A percentile compares a stretch with the other conserved stretches of the same genome.
Evolutionary conservation across 208 protist genomes (phyloP).

Genomic region (Histomonas meleagridis): DNA sequence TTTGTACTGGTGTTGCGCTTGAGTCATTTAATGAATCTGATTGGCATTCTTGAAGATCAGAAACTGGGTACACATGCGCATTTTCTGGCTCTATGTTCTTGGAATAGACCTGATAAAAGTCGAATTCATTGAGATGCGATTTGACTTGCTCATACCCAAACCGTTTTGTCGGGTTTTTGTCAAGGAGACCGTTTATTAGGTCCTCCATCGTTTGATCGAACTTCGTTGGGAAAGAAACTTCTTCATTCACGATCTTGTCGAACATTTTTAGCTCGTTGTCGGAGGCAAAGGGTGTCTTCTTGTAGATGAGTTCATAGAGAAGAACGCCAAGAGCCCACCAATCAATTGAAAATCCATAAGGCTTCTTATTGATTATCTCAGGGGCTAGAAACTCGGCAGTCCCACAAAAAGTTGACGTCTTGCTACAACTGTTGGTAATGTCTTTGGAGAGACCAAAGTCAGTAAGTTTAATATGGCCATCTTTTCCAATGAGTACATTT

Average conservation of each 20-base stretch:
- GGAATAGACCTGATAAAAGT: too few relatives aligned
- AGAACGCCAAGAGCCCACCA: conserved; percentile 4
- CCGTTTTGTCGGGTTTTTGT: background rate
- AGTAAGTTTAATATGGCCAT: conserved; percentile 12
- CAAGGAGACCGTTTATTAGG: background rate
- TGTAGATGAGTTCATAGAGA: background rate
- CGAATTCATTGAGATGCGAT: too few relatives aligned
- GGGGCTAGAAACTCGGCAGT: conserved; percentile 9
- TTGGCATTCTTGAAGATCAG: too few relatives aligned
- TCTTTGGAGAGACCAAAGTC: conserved; percentile 13
- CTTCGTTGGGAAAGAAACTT: background rate
- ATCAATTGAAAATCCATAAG: background rate
- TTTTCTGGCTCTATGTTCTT: too few relatives aligned
- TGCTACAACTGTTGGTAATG: background rate
- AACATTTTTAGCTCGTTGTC: background rate
- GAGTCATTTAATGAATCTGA: too few relatives aligned
- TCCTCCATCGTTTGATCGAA: background rate
- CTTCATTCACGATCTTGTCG: background rate
- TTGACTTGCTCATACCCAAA: background rate
- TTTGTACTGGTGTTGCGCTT: too few relatives aligned
- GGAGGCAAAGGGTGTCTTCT: background rate
- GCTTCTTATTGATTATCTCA: background rate
- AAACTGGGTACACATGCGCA: too few relatives aligned
- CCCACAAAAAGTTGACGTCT: background rate
- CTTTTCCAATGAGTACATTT: background rate